These are phyloP conservation scores for Cucurbita pepo DNA, from an alignment of 306 rosid genomes.

Conservation along the genomic window DNA sequence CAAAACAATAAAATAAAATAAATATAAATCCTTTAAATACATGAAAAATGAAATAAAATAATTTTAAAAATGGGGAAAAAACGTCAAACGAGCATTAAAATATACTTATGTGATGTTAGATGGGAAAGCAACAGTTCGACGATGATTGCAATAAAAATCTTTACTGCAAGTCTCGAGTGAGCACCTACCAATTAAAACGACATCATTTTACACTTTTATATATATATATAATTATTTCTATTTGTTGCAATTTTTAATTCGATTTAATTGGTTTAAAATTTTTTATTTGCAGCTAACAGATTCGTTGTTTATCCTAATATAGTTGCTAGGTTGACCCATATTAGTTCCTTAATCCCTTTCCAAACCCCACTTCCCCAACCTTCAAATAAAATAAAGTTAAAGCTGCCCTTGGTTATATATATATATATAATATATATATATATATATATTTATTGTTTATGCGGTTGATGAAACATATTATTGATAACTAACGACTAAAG, in stretches of 20 bases:
- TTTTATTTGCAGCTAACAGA: neutral
- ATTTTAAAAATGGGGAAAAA: no score
- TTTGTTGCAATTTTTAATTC: no score
- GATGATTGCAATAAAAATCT: neutral
- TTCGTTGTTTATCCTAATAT: slow-evolving; percentile 16
- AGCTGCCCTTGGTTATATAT: neutral
- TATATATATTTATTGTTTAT: no score
- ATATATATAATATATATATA: neutral
- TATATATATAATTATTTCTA: no score
- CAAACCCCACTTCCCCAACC: slow-evolving; percentile 15
- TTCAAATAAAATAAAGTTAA: neutral
- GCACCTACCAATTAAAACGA: slow-evolving; percentile 59
- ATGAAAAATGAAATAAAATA: neutral
- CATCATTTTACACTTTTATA: slow-evolving; percentile 12
- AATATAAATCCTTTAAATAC: neutral
- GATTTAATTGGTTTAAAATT: neutral
- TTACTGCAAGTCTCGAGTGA: neutral
- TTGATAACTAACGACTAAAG: no score
- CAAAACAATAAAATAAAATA: neutral
- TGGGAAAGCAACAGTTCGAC: slow-evolving; percentile 2
- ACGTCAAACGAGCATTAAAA: neutral
- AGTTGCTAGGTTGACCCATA: slow-evolving; percentile 25
- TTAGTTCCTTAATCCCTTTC: neutral
- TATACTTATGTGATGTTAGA: neutral
- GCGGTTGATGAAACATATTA: no score